Evolutionary conservation across 495 filamentous ascomycete species (phyloP), one percentile per base, ranked within the genome.

Genomic region (Penicillium malachiteum): DNA sequence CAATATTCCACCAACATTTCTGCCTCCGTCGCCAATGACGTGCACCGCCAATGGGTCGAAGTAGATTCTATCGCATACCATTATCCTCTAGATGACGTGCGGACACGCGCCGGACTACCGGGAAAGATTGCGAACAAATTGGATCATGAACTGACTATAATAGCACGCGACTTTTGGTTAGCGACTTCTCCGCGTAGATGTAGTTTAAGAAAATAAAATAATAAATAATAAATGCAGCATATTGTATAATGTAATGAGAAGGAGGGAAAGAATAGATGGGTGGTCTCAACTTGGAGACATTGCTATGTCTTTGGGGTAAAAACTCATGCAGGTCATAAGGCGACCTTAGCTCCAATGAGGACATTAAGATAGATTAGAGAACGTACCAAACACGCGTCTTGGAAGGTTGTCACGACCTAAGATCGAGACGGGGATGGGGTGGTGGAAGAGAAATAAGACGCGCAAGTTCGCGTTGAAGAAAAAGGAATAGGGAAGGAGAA

Each of bases 61-160:
- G 32, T 38, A 39, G 10, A 37, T 33, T 33, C 48, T 41, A 26
- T 56, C 37, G 55, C 65, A 55, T 71, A 77, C 75, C 75, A 78
- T 78, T 55, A 54, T 77, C 62, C 42, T 65, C 53, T 67, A 65
- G 21, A 42, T 41, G 43, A 48, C 47, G 49, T 47, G 14, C 37
- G 33, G 44, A 55, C 54, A 66, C 67, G 69, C 66, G 63, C 57
- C 62, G 60, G 60, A 65, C 60, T 64, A 68, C 63, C 63, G 62
- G 66, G 66, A 50, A 60, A 58, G 59, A 57, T 43, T 45, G 56
- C 50, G 31, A 43, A 31, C 32, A 52, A 47, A 13, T 39, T 63
- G 50, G 46, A 61, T 18, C 58, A 69, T 70, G 51, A 63, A 66
- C 17, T 7, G 45, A 54, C 64, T 69, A 61, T 13, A 63, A 30